These are phyloP conservation scores for Decorospora gaudefroyi DNA, from an alignment of 2,329 filamentous ascomycete genomes.

Conservation along the genomic window DNA sequence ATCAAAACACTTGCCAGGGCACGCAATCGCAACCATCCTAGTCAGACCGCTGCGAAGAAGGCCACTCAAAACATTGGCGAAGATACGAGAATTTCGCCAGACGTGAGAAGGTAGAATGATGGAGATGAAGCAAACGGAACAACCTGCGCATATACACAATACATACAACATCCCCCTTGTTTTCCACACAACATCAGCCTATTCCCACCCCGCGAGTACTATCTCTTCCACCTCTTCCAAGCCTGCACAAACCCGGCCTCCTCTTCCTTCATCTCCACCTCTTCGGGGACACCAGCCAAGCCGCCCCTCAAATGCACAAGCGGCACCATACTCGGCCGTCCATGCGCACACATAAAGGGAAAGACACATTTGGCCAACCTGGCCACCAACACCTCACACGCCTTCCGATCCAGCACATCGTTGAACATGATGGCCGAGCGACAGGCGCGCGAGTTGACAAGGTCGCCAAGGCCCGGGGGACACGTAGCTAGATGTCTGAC, in stretches of 20 bases:
- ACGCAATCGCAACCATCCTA: too few species aligned
- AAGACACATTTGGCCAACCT: constrained; percentile 67
- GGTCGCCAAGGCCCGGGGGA: constrained; percentile 73
- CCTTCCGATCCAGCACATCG: constrained; percentile 61
- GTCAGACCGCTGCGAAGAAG: too few species aligned
- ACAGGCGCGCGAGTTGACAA: constrained; percentile 76
- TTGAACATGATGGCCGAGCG: constrained; percentile 88
- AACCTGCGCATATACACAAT: too few species aligned
- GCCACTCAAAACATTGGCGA: too few species aligned
- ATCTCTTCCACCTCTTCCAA: constrained; percentile 9
- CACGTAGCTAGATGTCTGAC: constrained; percentile 67
- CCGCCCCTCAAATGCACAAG: constrained; percentile 39
- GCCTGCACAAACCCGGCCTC: constrained; percentile 1
- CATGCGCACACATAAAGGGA: constrained; percentile 84
- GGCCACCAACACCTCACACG: constrained; percentile 64
- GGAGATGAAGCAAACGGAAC: too few species aligned
- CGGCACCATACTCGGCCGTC: constrained; percentile 59
- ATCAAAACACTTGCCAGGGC: too few species aligned
- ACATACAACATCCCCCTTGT: too few species aligned
- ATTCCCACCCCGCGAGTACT: too few species aligned
- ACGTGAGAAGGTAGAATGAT: too few species aligned
- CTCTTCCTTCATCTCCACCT: background rate
- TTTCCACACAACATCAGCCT: too few species aligned
- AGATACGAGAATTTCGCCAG: too few species aligned
- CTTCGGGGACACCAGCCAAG: too few species aligned